Conservation (phyloP, 2,329 filamentous ascomycete species). For the Albifimbria verrucaria region DNA sequence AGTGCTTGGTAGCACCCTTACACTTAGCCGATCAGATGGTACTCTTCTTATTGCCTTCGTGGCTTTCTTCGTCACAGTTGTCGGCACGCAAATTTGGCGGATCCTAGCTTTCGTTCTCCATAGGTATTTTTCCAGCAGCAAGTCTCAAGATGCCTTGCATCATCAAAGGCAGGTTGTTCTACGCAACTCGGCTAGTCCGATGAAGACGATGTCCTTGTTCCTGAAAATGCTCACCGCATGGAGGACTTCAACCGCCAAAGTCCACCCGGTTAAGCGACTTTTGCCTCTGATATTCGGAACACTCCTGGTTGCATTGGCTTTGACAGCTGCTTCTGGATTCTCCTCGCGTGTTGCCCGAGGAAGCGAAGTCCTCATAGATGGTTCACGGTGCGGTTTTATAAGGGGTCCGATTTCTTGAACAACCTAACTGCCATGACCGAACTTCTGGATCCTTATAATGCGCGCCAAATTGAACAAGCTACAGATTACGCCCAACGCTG, state of each 20-base stretch:
- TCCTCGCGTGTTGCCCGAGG: background rate
- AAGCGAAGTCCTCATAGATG: background rate
- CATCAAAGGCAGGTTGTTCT: background rate
- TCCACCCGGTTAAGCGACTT: background rate
- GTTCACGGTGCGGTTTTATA: background rate
- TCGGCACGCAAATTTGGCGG: background rate
- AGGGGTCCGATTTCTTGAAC: background rate
- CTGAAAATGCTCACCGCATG: background rate
- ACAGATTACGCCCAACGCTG: background rate
- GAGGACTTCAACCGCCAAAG: background rate
- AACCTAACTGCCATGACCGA: background rate
- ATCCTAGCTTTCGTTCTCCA: background rate
- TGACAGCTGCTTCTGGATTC: background rate
- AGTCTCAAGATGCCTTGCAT: background rate
- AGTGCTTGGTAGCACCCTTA: background rate
- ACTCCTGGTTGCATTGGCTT: background rate
- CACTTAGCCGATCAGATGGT: background rate
- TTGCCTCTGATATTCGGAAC: background rate
- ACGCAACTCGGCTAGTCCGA: background rate
- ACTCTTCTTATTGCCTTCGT: background rate
- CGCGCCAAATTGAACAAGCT: background rate
- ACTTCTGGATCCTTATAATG: background rate
- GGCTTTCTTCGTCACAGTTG: background rate
- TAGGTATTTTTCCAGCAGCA: background rate
- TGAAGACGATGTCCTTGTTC: background rate